These are phyloP conservation scores for Scenedesmus sp. DNA, from an alignment of 163 green algal genomes.

Conservation along the genomic window DNA sequence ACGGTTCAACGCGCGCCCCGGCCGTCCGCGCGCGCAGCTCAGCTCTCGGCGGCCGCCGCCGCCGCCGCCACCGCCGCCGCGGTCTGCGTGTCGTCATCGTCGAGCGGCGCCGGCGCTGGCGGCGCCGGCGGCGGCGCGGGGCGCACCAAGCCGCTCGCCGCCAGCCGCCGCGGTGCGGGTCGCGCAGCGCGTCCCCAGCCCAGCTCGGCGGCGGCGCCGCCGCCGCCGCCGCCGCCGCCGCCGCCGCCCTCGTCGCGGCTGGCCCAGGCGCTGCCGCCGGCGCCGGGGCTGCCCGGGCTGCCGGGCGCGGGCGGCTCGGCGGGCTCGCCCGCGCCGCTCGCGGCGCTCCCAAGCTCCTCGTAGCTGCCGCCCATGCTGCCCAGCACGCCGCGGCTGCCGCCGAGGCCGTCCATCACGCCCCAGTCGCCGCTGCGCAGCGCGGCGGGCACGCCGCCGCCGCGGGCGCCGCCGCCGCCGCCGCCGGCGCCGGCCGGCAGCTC, in stretches of 20 bases:
- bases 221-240: slow-evolving; percentile 8
- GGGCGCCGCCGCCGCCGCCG: neutral
- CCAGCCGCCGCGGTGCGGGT: neutral
- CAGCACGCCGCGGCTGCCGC: slow-evolving; percentile 8
- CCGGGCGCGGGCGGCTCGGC: too few relatives aligned
- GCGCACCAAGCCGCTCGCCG: neutral
- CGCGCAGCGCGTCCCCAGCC: neutral
- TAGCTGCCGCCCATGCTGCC: slow-evolving; percentile 24
- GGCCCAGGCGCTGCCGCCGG: neutral
- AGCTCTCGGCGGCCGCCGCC: too few relatives aligned
- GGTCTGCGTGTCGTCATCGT: too few relatives aligned
- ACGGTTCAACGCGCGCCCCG: too few relatives aligned
- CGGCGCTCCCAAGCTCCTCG: slow-evolving; percentile 27
- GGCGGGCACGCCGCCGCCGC: neutral
- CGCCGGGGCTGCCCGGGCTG: neutral
- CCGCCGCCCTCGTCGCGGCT: neutral
- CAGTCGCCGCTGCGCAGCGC: slow-evolving; percentile 32
- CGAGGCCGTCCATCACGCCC: slow-evolving; percentile 30
- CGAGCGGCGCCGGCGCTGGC: too few relatives aligned
- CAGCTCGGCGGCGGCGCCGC: too few relatives aligned
- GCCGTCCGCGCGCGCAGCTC: too few relatives aligned
- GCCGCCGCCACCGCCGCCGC: too few relatives aligned
- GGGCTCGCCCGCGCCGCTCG: neutral
- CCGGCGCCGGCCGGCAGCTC: neutral
- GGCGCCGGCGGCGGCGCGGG: neutral